These are phyloP conservation scores for Ogataea chonburiensis DNA, from an alignment of 805 yeast genomes.

Conservation along the genomic window DNA sequence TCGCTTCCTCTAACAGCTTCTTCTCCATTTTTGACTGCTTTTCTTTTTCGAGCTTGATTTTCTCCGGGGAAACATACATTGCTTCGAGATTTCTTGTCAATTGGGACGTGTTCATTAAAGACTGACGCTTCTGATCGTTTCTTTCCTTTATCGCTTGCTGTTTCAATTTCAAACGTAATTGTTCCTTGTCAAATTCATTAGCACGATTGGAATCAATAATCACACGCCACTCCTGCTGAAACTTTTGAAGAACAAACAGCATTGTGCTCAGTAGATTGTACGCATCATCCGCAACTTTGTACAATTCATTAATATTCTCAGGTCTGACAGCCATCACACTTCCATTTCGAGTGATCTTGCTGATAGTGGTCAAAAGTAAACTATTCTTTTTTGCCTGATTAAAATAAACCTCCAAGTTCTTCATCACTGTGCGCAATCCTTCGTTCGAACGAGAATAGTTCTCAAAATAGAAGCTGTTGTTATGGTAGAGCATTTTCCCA, in stretches of 20 bases:
- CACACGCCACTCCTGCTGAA: conserved; percentile 40
- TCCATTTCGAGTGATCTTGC: conserved; percentile 45
- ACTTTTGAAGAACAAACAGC: conserved; percentile 35
- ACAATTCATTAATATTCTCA: conserved; percentile 39
- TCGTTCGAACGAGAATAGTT: conserved; percentile 34
- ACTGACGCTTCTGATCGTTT: conserved; percentile 16
- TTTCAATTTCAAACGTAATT: conserved; percentile 26
- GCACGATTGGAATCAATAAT: conserved; percentile 36
- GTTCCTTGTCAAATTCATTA: conserved; percentile 40
- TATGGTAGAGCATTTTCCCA: conserved; percentile 46
- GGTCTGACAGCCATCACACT: conserved; percentile 36
- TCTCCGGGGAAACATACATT: conserved; percentile 27
- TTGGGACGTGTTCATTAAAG: conserved; percentile 10
- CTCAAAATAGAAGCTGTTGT: conserved; percentile 45
- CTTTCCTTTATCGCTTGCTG: conserved; percentile 24
- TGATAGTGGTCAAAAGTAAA: conserved; percentile 45
- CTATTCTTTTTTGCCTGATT: conserved; percentile 50
- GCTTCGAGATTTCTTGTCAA: conserved; percentile 23
- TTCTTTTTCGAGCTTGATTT: conserved; percentile 26
- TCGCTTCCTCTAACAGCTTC: conserved; percentile 25
- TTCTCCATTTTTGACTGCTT: conserved; percentile 27
- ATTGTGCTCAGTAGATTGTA: conserved; percentile 32
- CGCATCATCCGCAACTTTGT: conserved; percentile 43
- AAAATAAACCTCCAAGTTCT: conserved; percentile 26
- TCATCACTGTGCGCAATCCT: conserved; percentile 25